Conservation (phyloP, 140 eudicot genomes). For the Stevia rebaudiana region DNA sequence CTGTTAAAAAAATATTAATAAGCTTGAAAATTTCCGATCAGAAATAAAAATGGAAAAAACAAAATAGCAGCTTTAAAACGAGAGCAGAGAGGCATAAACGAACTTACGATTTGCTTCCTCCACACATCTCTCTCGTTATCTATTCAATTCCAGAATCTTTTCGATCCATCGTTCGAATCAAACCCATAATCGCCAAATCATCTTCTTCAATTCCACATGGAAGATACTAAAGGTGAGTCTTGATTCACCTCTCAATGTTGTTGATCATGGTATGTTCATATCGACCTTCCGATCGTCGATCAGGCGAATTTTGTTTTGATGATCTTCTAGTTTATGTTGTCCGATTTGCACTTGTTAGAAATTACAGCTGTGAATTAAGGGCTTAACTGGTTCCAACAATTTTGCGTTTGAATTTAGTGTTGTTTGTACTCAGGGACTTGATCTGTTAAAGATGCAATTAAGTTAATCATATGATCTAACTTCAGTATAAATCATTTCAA, state of each 20-base stretch:
- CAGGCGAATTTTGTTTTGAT: neutral
- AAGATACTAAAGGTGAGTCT: slow-evolving; percentile 21
- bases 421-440: neutral
- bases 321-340: neutral
- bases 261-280: neutral
- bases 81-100: neutral
- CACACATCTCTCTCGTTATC: slow-evolving; percentile 23
- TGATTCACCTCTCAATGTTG: slow-evolving; percentile 7
- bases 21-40: too few species aligned
- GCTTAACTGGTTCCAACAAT: neutral
- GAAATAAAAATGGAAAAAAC: neutral
- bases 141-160: neutral
- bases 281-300: slow-evolving; percentile 15
- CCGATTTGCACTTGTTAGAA: neutral
- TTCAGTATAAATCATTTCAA: neutral
- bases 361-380: neutral
- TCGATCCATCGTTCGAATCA: neutral
- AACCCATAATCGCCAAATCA: slow-evolving; percentile 2
- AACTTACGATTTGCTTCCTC: slow-evolving; percentile 8
- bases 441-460: neutral
- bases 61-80: neutral
- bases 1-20: too few species aligned
- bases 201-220: slow-evolving; percentile 8
- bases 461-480: neutral
- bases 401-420: neutral